These are phyloP conservation scores for Aspergillus saccharolyticus DNA, from an alignment of 495 filamentous ascomycete species.

Conservation along the genomic window DNA sequence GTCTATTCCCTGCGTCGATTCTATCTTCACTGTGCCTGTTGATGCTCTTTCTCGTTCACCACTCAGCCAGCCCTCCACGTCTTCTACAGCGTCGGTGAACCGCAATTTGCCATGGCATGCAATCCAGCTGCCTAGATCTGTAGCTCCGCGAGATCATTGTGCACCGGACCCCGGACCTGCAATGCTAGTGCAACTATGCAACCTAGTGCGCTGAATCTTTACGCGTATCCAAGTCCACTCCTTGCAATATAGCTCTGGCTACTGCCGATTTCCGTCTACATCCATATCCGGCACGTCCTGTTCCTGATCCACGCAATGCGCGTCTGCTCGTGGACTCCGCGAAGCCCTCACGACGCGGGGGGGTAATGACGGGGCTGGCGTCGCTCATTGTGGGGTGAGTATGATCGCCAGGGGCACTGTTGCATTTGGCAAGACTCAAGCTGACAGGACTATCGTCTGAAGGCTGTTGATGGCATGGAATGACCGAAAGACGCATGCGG, in stretches of 20 bases:
- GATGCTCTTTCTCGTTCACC: constrained; percentile 17
- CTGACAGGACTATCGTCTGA: no score
- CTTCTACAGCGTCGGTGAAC: constrained; percentile 51
- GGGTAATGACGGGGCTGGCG: background rate
- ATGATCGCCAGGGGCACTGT: background rate
- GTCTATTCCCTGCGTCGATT: no score
- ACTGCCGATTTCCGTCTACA: no score
- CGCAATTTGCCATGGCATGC: constrained; percentile 50
- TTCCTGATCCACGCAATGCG: no score
- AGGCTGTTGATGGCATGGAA: background rate
- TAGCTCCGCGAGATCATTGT: constrained; percentile 47
- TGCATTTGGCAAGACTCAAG: background rate
- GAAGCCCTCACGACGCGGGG: constrained; percentile 33
- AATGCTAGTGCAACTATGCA: constrained; percentile 46
- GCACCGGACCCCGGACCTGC: constrained; percentile 50
- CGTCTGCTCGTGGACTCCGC: no score
- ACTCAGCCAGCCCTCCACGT: constrained; percentile 23
- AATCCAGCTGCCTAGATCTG: constrained; percentile 47
- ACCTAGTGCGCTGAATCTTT: constrained; percentile 50
- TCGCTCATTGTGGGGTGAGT: background rate
- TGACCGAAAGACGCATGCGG: background rate
- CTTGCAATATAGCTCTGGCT: constrained; percentile 45
- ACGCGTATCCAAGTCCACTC: no score
- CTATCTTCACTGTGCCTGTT: constrained; percentile 18
- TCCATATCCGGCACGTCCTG: no score